A percentile compares a stretch with the other conserved stretches of the same genome.
Evolutionary conservation across 2,329 filamentous ascomycete species (phyloP).

Genomic region (Albifimbria verrucaria): DNA sequence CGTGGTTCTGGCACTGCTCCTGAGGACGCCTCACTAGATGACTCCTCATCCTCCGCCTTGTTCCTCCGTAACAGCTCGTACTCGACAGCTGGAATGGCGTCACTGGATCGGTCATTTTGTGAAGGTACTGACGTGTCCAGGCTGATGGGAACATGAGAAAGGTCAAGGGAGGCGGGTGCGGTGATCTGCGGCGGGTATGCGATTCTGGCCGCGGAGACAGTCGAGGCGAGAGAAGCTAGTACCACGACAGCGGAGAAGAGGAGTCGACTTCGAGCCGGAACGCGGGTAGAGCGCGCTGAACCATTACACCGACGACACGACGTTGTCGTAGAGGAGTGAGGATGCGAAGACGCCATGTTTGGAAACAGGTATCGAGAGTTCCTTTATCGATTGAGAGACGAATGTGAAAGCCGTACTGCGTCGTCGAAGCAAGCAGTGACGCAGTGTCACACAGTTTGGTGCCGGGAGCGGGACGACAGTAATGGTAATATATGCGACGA

Average conservation of each 20-base stretch:
- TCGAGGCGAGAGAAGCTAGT: slow-evolving; percentile 6
- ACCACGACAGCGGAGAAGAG: slow-evolving; percentile 3
- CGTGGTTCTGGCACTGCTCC: no score
- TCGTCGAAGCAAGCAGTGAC: no score
- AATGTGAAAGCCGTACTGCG: no score
- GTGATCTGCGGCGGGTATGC: slow-evolving; percentile 6
- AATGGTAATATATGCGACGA: not conserved
- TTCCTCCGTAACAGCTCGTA: no score
- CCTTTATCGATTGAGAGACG: no score
- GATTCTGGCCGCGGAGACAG: slow-evolving; percentile 1
- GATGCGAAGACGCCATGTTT: not conserved
- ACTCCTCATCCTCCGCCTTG: no score
- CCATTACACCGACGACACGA: not conserved
- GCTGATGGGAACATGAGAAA: not conserved
- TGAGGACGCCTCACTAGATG: no score
- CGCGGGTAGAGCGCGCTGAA: not conserved
- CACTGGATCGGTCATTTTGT: no score
- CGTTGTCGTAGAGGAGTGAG: not conserved
- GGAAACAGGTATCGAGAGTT: no score
- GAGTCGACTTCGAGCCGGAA: not conserved
- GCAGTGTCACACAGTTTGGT: no score
- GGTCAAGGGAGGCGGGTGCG: not conserved
- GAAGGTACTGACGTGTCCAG: no score
- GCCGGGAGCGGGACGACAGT: not conserved
- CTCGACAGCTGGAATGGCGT: no score